Base-by-base conservation (phyloP, 2,329 filamentous ascomycete species). In the Fusarium cyanostomum region DNA sequence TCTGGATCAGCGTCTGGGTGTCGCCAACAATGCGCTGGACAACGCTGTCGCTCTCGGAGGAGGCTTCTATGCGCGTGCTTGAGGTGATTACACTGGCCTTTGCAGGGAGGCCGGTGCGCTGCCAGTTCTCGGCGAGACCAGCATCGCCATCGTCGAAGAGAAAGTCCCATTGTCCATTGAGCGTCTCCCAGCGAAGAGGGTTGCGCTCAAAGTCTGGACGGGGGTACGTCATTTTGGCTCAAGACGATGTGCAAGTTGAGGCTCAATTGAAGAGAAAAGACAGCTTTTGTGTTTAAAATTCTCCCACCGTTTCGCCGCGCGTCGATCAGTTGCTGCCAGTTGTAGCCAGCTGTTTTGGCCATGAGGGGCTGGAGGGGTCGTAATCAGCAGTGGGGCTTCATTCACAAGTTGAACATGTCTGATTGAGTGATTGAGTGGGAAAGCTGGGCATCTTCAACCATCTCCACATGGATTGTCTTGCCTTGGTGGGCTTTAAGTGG, bases 101-200 rank as follows among this genome's bases (percentile, higher is more conserved):
- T 9, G 74, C 67, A 2, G 84, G 85, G 3, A 88, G 74, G 12
- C 83, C 81, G 2, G 72, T 72, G 6, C 79, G 73, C 7, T 87
- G 82, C 87, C 87, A 90, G 37, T 74, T 69, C 24, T 81, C 71
- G 5, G 69, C 56, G 2, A 86, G 75, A 0, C 88, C 88, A 39
- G 80, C 71, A 67, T 90, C 86, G 45, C 82, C 77, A 68, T 90
- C 88, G 71, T 91, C 88, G 58, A 89, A 90, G 42, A 86, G 73
- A 67, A 90, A 87, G 54, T 82, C 79, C 88, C 88, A 90, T 7
- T 80, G 75, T 1, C 87, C 87, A 63, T 90, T 85, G 42, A 90
- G 82, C 2, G 84, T 84, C 35, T 77, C 73, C 88, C 88, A 90
- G 41, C 77, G 80, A 26, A 88, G 79, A 24, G 78, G 70, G 28